A percentile compares a stretch with the other conserved stretches of the same genome.
Conservation (phyloP, 2,329 filamentous ascomycete genomes). For the Fusarium marasasianum region DNA sequence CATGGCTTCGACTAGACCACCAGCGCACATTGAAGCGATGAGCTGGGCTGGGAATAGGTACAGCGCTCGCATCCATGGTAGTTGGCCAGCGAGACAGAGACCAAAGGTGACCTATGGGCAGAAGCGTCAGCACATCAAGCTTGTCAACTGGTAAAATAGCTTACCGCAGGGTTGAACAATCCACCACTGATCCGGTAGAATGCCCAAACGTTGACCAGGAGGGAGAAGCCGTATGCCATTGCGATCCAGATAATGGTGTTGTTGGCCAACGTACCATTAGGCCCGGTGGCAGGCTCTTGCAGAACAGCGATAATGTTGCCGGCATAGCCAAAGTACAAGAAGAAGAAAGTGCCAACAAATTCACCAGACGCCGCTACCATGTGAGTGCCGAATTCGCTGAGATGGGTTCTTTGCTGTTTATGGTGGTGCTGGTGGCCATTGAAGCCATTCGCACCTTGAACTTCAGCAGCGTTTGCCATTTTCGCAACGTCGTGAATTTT, state of each 20-base stretch:
- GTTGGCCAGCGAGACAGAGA: conserved; percentile 28
- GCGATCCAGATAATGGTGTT: conserved; percentile 31
- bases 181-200: conserved; percentile 62
- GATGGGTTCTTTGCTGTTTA: conserved; percentile 4
- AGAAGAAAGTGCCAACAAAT: conserved; percentile 36
- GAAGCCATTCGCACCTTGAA: not conserved
- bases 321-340: conserved; percentile 40
- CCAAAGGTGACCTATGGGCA: conserved; percentile 32
- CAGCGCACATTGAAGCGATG: conserved; percentile 63
- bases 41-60: conserved; percentile 65
- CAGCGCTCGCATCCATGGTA: conserved; percentile 27
- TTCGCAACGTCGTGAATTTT: not conserved
- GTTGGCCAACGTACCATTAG: conserved; percentile 15
- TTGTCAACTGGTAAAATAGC: not conserved
- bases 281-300: conserved; percentile 15
- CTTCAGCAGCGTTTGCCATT: conserved; percentile 12
- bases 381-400: conserved; percentile 28
- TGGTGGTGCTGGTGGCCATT: not conserved
- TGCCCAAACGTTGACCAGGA: conserved; percentile 62
- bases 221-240: conserved; percentile 44
- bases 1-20: conserved; percentile 63
- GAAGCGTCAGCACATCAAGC: not conserved
- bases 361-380: conserved; percentile 36
- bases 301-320: conserved; percentile 34
- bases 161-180: conserved; percentile 52